Evolutionary conservation across 2,329 filamentous ascomycete species (phyloP), one percentile per base, ranked within the genome.

Genomic region (Lasiodiplodia hormozganensis): DNA sequence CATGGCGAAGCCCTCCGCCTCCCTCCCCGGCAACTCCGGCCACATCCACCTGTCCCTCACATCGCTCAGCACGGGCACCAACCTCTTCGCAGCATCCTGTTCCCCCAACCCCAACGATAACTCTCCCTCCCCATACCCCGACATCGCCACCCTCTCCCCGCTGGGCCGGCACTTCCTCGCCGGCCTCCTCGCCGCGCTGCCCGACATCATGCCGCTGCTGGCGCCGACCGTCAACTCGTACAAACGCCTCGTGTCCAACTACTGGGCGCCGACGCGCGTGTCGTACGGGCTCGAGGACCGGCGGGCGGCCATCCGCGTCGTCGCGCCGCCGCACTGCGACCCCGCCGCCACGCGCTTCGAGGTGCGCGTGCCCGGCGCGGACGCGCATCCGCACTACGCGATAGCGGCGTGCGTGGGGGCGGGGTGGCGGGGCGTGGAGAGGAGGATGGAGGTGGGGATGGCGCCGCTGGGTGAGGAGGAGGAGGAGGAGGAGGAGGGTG

Each of bases 71-170:
- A 18, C 18, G n/a, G n/a, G 47, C 47, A 51, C n/a, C 47, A 51
- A 51, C 47, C 47, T 51, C 47, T 21, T 18, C 14, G 47, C 47
- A 28, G 28, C 28, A n/a, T n/a, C n/a, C n/a, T n/a, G n/a, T n/a
- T n/a, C n/a, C n/a, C n/a, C n/a, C n/a, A n/a, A n/a, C n/a, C n/a
- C n/a, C n/a, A n/a, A n/a, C n/a, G n/a, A n/a, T n/a, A n/a, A n/a
- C n/a, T n/a, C 16, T 11, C 4, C 43, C 43, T 4, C 43, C 16
- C 43, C 43, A 0, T 18, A 8, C 43, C 43, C 43, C 11, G 16
- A 49, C 49, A 18, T 79, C 75, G 70, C 69, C 72, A 14, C 76
- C 49, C 49, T 51, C 47, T 51, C 47, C 8, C 14, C 12, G 14
- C 47, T 51, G 1, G 47, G 47, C 47, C 47, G n/a, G 4, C 47